phyloP scores from a whole-genome alignment of 1,284 basidiomycete genomes.

The Ustilago xerochloae region DNA sequence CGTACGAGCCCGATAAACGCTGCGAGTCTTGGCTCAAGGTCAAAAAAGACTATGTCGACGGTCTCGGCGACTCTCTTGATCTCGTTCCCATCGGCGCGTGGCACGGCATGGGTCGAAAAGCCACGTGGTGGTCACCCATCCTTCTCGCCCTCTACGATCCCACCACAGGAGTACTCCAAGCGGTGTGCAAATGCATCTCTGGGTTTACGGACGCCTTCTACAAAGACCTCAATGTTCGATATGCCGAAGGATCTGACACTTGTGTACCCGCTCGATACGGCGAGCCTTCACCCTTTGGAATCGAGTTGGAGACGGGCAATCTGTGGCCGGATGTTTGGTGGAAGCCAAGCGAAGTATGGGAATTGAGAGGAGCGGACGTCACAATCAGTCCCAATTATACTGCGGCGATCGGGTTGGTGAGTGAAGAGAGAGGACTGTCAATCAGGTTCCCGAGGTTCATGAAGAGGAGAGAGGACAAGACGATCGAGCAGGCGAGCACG shows the following conservation, averaged over 20 bases:
- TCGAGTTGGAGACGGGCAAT: conserved; percentile 70
- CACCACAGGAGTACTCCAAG: conserved; percentile 76
- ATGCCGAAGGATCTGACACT: conserved; percentile 37
- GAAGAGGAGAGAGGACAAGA: conserved; percentile 57
- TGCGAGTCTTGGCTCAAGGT: conserved; percentile 69
- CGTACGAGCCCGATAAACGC: conserved; percentile 80
- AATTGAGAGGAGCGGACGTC: conserved; percentile 81
- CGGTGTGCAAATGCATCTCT: conserved; percentile 69
- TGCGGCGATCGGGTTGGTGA: conserved; percentile 77
- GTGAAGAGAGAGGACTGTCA: conserved; percentile 74
- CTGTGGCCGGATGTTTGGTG: conserved; percentile 80
- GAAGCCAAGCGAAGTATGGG: conserved; percentile 78
- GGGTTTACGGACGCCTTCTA: conserved; percentile 91
- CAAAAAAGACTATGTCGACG: conserved; percentile 81
- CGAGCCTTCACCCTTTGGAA: conserved; percentile 32
- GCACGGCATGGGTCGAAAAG: conserved; percentile 93
- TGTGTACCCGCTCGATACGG: conserved; percentile 31
- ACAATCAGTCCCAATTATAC: conserved; percentile 88
- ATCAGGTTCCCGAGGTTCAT: conserved; percentile 70
- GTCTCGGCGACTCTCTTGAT: conserved; percentile 72
- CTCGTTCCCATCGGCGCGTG: conserved; percentile 73
- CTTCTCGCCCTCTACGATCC: conserved; percentile 82
- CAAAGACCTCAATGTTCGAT: conserved; percentile 68
- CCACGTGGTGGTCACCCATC: conserved; percentile 91
- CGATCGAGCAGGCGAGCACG: conserved; percentile 51